phyloP scores from a whole-genome alignment of 176 grass and related monocot genomes.

The Otatea glauca region DNA sequence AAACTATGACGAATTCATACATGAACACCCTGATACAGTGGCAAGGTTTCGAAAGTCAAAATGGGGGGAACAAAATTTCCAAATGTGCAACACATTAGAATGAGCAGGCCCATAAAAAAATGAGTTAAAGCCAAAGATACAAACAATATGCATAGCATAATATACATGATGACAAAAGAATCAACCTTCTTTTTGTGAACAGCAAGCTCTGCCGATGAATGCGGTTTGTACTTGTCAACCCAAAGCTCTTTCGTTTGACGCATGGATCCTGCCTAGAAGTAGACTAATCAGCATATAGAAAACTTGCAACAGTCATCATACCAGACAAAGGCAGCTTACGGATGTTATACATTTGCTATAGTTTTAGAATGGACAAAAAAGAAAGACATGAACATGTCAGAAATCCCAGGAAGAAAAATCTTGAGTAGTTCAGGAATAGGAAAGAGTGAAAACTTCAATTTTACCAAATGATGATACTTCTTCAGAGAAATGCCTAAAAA shows the following conservation, averaged over 20 bases:
- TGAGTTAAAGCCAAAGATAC: constrained; percentile 24
- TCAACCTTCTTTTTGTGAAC: constrained; percentile 95
- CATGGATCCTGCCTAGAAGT: constrained; percentile 69
- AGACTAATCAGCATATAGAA: constrained; percentile 56
- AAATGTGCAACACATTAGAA: not conserved
- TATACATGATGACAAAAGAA: constrained; percentile 4
- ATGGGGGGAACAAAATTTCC: not conserved
- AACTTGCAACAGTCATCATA: not conserved
- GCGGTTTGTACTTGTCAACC: constrained; percentile 88
- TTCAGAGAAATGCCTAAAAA: too few species aligned
- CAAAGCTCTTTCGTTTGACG: constrained; percentile 73
- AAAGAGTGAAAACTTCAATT: constrained; percentile 17
- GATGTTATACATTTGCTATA: not conserved
- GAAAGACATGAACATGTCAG: not conserved
- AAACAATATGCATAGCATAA: constrained; percentile 19
- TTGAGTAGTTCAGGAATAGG: not conserved
- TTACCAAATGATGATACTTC: not conserved
- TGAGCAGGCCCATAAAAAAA: not conserved
- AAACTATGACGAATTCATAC: too few species aligned
- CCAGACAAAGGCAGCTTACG: not conserved
- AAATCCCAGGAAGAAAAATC: constrained; percentile 6
- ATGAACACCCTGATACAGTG: too few species aligned
- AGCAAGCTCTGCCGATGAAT: constrained; percentile 69
- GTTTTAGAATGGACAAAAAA: not conserved
- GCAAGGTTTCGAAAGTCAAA: not conserved